phyloP scores from a whole-genome alignment of 1,139 yeast species.

The Candida tetrigidarum region DNA sequence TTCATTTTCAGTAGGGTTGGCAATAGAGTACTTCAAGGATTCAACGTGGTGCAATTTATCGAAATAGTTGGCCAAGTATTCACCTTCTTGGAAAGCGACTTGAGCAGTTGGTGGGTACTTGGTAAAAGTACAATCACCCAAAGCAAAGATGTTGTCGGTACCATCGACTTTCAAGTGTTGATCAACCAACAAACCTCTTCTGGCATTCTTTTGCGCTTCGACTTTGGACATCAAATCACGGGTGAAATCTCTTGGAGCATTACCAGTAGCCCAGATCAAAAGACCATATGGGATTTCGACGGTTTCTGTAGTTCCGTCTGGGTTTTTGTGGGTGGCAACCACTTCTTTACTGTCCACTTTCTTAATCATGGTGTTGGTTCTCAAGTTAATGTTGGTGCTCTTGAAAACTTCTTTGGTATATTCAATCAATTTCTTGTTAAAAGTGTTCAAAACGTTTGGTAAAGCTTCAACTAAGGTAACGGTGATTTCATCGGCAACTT shows the following conservation, averaged over 20 bases:
- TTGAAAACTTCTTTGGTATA: slow-evolving; percentile 84
- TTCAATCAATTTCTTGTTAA: slow-evolving; percentile 80
- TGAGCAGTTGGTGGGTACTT: slow-evolving; percentile 96
- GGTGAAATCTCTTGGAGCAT: slow-evolving; percentile 82
- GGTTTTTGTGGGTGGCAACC: slow-evolving; percentile 68
- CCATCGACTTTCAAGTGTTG: slow-evolving; percentile 86
- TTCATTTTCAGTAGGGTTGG: slow-evolving; percentile 30
- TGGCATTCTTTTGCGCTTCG: slow-evolving; percentile 83
- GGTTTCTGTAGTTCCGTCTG: slow-evolving; percentile 42
- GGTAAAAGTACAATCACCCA: slow-evolving; percentile 94
- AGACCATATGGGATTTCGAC: slow-evolving; percentile 82
- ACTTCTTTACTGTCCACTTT: slow-evolving; percentile 73
- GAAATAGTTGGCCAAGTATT: slow-evolving; percentile 75
- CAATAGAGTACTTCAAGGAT: slow-evolving; percentile 49
- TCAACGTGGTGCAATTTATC: slow-evolving; percentile 72
- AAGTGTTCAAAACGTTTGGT: slow-evolving; percentile 88
- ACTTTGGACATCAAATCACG: slow-evolving; percentile 68
- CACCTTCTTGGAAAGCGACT: slow-evolving; percentile 96
- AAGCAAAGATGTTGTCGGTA: slow-evolving; percentile 79
- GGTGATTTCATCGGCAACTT: slow-evolving; percentile 75
- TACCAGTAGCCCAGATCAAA: slow-evolving; percentile 98
- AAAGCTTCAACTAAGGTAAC: slow-evolving; percentile 89
- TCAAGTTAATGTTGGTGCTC: slow-evolving; percentile 77
- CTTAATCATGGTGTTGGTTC: slow-evolving; percentile 87
- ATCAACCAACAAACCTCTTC: slow-evolving; percentile 87